A percentile compares a stretch with the other conserved stretches of the same genome.
These are phyloP conservation scores for Dictyostelium intermedium DNA, from an alignment of 78 protist genomes.

Conservation along the genomic window DNA sequence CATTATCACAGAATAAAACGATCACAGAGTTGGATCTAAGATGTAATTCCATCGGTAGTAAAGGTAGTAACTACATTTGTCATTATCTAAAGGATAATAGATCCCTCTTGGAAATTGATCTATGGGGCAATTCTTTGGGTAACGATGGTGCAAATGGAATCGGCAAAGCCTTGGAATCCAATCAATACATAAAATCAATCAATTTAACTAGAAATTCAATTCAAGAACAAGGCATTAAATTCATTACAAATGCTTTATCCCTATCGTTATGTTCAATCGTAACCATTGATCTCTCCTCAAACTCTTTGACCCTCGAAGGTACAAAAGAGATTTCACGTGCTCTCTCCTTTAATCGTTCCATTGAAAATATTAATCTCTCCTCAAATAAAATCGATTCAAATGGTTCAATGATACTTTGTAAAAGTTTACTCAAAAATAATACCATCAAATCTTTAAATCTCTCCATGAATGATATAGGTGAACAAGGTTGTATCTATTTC, in stretches of 20 bases:
- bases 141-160: conserved; percentile 13
- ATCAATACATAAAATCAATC: conserved; percentile 1
- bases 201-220: conserved; percentile 48
- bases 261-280: neutral
- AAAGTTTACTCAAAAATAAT: neutral
- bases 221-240: conserved; percentile 35
- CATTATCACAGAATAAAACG: neutral
- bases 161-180: conserved; percentile 15
- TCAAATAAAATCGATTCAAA: conserved; percentile 15
- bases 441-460: neutral
- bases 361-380: conserved; percentile 13
- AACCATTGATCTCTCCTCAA: conserved; percentile 45
- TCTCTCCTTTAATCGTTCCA: neutral
- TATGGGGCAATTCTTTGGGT: conserved; percentile 42
- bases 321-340: conserved; percentile 17
- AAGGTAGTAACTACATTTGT: conserved; percentile 15
- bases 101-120: conserved; percentile 29
- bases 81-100: neutral
- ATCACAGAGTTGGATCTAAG: conserved; percentile 15
- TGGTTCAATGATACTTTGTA: neutral
- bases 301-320: neutral
- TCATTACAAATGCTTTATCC: conserved; percentile 27
- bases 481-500: conserved; percentile 3
- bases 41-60: conserved; percentile 20
- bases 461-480: conserved; percentile 33